Conservation (phyloP, 2,329 filamentous ascomycete species). For the Ascochyta lentis region DNA sequence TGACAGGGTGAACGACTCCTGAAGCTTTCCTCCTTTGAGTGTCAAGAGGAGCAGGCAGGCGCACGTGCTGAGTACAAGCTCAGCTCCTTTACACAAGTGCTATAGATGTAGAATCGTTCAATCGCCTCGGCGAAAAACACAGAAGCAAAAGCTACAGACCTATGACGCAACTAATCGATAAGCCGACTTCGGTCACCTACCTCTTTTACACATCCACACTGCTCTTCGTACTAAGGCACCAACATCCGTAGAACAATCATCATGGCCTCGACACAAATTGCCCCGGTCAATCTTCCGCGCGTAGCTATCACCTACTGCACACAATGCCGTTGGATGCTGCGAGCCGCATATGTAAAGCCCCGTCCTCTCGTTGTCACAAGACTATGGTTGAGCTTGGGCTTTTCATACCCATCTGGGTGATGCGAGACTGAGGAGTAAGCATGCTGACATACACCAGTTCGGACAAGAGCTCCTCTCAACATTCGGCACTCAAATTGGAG, state of each 20-base stretch:
- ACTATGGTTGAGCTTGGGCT: not conserved
- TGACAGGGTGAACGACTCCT: not conserved
- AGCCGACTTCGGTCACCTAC: constrained; percentile 5
- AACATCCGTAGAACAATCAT: not conserved
- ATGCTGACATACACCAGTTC: constrained; percentile 62
- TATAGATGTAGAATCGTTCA: no score
- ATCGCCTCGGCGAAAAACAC: no score
- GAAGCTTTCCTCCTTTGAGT: not conserved
- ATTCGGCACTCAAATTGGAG: constrained; percentile 81
- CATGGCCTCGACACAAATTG: constrained; percentile 36
- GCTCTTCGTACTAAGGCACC: not conserved
- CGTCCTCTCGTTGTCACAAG: not conserved
- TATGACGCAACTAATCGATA: constrained; percentile 17
- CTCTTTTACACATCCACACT: not conserved
- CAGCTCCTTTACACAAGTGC: no score
- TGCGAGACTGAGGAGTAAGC: not conserved
- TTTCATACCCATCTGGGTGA: not conserved
- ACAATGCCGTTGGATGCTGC: constrained; percentile 90
- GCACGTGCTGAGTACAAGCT: not conserved
- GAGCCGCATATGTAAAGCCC: constrained; percentile 77
- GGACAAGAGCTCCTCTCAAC: constrained; percentile 95
- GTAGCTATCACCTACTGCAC: constrained; percentile 92
- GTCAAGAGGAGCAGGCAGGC: not conserved
- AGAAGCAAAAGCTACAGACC: not conserved
- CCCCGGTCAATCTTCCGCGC: constrained; percentile 64